These are phyloP conservation scores for Hypoxylon rickii DNA, from an alignment of 495 filamentous ascomycete genomes.

Conservation along the genomic window DNA sequence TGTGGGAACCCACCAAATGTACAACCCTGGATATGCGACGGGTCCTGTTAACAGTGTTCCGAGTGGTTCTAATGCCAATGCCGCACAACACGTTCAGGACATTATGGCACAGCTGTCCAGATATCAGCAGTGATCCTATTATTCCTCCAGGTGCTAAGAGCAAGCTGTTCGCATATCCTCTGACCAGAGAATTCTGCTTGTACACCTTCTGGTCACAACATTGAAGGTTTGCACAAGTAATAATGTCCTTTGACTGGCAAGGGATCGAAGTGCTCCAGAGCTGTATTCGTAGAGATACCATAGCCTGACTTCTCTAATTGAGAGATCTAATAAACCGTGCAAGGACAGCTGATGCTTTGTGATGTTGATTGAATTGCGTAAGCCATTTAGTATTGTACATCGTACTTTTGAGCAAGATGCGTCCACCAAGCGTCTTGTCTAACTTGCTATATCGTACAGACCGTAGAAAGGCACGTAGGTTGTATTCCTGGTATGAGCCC, in stretches of 20 bases:
- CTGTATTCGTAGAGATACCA: too few relatives aligned
- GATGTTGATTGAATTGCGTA: background rate
- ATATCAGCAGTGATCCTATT: constrained; percentile 46
- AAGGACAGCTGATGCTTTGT: too few relatives aligned
- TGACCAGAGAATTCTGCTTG: too few relatives aligned
- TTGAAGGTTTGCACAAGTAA: too few relatives aligned
- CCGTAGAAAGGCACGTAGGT: too few relatives aligned
- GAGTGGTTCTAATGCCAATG: constrained; percentile 28
- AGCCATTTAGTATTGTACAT: background rate
- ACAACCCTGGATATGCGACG: constrained; percentile 22
- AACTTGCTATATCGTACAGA: constrained; percentile 19
- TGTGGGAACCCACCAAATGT: constrained; percentile 28
- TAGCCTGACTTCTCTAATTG: too few relatives aligned
- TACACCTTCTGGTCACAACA: too few relatives aligned
- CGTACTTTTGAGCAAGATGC: too few relatives aligned
- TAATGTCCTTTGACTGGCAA: too few relatives aligned
- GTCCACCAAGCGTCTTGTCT: background rate
- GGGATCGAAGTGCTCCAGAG: too few relatives aligned
- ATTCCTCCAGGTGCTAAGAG: background rate
- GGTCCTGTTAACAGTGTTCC: constrained; percentile 31
- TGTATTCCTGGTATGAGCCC: too few relatives aligned
- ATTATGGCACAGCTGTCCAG: constrained; percentile 55
- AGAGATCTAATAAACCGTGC: too few relatives aligned
- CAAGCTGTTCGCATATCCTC: background rate
- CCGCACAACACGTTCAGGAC: constrained; percentile 51